Base-by-base conservation (phyloP, 2,329 filamentous ascomycete species). In the Fusarium longipes region DNA sequence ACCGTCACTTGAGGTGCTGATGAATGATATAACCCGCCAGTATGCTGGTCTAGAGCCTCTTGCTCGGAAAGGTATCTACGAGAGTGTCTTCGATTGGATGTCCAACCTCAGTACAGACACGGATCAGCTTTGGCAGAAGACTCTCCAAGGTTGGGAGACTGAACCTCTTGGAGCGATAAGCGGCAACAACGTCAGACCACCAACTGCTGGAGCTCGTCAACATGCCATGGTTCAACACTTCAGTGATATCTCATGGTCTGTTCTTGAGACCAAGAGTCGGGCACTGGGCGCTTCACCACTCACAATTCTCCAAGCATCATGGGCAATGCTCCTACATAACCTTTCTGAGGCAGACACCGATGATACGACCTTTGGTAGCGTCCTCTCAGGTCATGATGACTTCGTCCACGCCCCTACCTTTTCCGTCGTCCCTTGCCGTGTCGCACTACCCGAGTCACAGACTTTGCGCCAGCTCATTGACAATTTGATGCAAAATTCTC, bases 341-440 rank as follows among this genome's bases (percentile, higher is more conserved):
- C 24, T 63, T 0, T 66, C 63, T 0, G 63, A 67, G 17, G 57
- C 63, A 11, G 42, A 66, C 3, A 66, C 63, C 0, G 38, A 63
- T 2, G 63, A 67, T 1, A 38, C 67, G 0, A 50, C 42, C 0
- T 66, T 66, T 22, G 63, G 63, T 1, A 66, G 57, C 0, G 63
- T 66, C 10, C 43, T 66, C 1, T 66, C 63, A 4, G 57, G 63
- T 0, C 57, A 57, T 1, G 32, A 49, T 10, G 27, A 49, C 2
- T 27, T 56, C 3, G 17, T 49, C 0, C 63, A 66, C 4, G 63
- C 57, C 1, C 63, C 63, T 4, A 67, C 57, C 3, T 66, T 66
- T 4, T 66, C 63, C 2, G 63, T 66, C 0, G 63, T 63, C 0
- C 63, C 63, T 6, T 66, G 63, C 6, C 49, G 63, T 3, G 33